Conservation (phyloP, 108 stramenopile genomes). For the Fragilariopsis cylindrus region DNA sequence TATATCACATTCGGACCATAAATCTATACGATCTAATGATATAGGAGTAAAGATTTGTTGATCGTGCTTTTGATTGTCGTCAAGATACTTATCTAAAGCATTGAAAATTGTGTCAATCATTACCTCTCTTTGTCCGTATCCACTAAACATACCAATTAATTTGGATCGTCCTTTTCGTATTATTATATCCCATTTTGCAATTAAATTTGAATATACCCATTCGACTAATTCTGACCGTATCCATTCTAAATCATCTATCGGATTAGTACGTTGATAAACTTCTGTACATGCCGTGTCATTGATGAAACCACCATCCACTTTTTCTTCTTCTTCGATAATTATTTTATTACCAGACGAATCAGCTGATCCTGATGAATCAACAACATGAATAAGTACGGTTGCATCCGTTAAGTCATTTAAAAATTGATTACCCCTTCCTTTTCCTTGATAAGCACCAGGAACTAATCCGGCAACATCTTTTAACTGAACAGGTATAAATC, state of each 20-base stretch:
- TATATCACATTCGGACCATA: slow-evolving; percentile 82
- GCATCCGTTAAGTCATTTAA: slow-evolving; percentile 90
- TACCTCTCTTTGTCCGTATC: slow-evolving; percentile 78
- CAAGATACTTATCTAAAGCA: slow-evolving; percentile 64
- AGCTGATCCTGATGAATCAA: slow-evolving; percentile 75
- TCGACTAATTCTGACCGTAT: slow-evolving; percentile 80
- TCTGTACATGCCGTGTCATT: neutral
- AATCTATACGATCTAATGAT: slow-evolving; percentile 51
- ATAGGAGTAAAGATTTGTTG: neutral
- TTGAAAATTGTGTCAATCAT: slow-evolving; percentile 50
- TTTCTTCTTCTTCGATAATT: slow-evolving; percentile 7
- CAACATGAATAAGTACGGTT: slow-evolving; percentile 84
- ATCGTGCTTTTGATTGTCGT: slow-evolving; percentile 50
- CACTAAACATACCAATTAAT: slow-evolving; percentile 82
- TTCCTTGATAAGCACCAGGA: slow-evolving; percentile 89
- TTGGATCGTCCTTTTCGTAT: slow-evolving; percentile 51
- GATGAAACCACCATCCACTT: neutral
- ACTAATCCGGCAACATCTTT: slow-evolving; percentile 94
- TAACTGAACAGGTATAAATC: slow-evolving; percentile 77
- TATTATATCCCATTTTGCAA: slow-evolving; percentile 80
- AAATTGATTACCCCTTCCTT: slow-evolving; percentile 87
- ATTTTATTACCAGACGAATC: slow-evolving; percentile 75
- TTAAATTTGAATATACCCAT: slow-evolving; percentile 86
- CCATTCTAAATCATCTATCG: slow-evolving; percentile 81
- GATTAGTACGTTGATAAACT: slow-evolving; percentile 37